Evolutionary conservation across 2,329 filamentous ascomycete genomes (phyloP).

Genomic region (Alternaria conjuncta): DNA sequence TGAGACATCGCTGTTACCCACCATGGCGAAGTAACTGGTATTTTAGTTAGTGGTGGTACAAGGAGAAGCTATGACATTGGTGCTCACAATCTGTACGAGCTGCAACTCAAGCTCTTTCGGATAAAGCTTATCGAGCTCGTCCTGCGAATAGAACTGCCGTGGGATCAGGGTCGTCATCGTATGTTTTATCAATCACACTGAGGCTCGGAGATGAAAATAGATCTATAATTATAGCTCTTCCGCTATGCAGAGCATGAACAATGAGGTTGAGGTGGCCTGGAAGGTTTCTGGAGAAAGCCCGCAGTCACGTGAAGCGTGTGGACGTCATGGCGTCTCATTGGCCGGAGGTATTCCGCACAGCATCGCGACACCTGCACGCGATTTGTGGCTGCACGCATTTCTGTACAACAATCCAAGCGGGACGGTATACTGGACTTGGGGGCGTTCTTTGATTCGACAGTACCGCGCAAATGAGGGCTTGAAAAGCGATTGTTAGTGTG

Average conservation of each 20-base stretch:
- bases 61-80: background rate
- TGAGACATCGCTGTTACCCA: conserved; percentile 13
- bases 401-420: background rate
- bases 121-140: conserved; percentile 83
- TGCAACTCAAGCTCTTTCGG: conserved; percentile 80
- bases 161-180: conserved; percentile 80
- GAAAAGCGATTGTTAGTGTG: background rate
- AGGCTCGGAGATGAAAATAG: background rate
- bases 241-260: background rate
- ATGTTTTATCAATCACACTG: background rate
- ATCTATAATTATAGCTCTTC: background rate
- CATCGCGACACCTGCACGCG: conserved; percentile 2
- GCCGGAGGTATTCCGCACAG: conserved; percentile 9
- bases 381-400: background rate
- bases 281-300: background rate
- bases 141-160: conserved; percentile 76
- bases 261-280: background rate
- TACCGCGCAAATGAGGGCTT: background rate
- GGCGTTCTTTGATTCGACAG: background rate
- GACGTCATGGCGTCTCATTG: conserved; percentile 17
- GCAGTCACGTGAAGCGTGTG: conserved; percentile 31
- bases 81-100: conserved; percentile 79
- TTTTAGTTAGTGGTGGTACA: conserved; percentile 8
- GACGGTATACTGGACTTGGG: background rate
- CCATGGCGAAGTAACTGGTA: conserved; percentile 50